phyloP scores from a whole-genome alignment of 306 rosid species.

The Prunus mira region DNA sequence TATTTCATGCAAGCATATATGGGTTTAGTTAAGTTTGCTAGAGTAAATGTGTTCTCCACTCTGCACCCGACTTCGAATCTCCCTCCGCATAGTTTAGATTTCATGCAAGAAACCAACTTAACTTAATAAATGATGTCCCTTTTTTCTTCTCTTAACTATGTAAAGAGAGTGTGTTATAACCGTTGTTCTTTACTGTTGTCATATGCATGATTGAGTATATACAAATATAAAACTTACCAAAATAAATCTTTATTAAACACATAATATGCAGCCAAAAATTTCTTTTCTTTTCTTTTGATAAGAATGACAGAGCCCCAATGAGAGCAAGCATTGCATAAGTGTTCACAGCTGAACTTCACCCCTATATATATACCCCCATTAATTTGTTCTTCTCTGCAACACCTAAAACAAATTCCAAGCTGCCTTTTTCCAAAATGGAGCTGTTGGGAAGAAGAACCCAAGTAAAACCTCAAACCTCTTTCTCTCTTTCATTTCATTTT shows the following conservation, averaged over 20 bases:
- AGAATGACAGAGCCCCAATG: not conserved
- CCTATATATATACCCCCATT: constrained; percentile 2
- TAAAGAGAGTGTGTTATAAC: not conserved
- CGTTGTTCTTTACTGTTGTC: not conserved
- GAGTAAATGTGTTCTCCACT: too few species aligned
- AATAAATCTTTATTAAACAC: not conserved
- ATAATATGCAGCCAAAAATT: not conserved
- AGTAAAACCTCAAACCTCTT: constrained; percentile 19
- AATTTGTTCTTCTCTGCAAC: not conserved
- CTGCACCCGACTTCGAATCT: too few species aligned
- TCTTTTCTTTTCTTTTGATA: not conserved
- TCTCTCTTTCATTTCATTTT: not conserved
- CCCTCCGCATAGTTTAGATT: too few species aligned
- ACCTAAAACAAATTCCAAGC: constrained; percentile 11
- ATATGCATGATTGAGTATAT: not conserved
- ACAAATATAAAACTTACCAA: not conserved
- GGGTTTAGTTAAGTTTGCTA: rapidly evolving
- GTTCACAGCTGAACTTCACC: not conserved
- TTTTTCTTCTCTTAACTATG: not conserved
- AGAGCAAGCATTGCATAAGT: not conserved
- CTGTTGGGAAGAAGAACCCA: constrained; percentile 20
- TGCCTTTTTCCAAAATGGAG: constrained; percentile 13
- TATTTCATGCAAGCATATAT: too few species aligned
- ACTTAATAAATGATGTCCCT: too few species aligned
- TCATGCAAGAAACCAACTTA: not conserved